Base-by-base conservation (phyloP, 768 basidiomycete genomes). In the Lactifluus subvellereus region DNA sequence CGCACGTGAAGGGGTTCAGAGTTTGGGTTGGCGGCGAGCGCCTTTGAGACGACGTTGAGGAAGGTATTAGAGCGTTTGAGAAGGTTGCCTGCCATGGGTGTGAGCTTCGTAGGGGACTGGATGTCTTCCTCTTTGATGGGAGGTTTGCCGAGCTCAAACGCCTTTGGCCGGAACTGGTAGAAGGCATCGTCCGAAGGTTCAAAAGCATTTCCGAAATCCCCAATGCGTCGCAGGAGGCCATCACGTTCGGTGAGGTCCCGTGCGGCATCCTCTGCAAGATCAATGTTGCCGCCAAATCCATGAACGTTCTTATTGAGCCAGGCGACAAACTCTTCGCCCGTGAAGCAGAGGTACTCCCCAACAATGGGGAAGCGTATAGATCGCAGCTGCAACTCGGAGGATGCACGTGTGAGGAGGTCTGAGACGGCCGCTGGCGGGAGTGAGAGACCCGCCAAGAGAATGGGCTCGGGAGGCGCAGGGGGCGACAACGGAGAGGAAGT, bases 281-380 rank as follows among this genome's bases (percentile, higher is more conserved):
- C 92, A 59, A 90, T 75, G 71, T 80, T 88, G 20, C 88, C 89
- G 18, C 82, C 86, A 65, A 96, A 88, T 8, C 83, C 90, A 64
- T 84, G 82, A 2, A 95, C 85, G 66, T 89, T 86, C 61, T 81
- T 82, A 61, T 85, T 84, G 60, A 97, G 74, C 93, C 93, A 97
- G 5, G 82, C 79, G 9, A 88, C 89, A 66, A 97, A 87, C 66
- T 96, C 94, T 47, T 93, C 92, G 33, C 94, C 94, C 16, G 84
- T 86, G 74, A 96, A 95, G 62, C 88, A 87, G 33, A 85, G 79
- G 66, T 94, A 94, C 76, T 93, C 90, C 51, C 91, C 91, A 11
- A 94, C 71, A 14, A 94, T 75, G 1, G 92, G 87, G 75, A 93
- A 84, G 42, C 87, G 84, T 35, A 94, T 79, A 7, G 88, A 75